Conservation (phyloP, 1,139 yeast genomes). For the Taphrina confusa region DNA sequence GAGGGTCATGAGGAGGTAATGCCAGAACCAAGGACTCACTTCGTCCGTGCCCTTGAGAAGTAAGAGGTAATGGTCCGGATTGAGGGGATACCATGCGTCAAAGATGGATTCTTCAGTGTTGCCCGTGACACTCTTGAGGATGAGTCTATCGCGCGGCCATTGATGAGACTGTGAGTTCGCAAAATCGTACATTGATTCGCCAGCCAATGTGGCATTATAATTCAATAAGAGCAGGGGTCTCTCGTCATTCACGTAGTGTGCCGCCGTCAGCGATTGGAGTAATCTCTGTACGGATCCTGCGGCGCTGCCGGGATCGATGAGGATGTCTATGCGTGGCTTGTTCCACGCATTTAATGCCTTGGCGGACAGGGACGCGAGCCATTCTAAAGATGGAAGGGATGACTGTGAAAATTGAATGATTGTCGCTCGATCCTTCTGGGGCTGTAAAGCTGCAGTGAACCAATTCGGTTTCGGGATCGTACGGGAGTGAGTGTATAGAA, state of each 20-base stretch:
- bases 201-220: not conserved
- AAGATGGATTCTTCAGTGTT: not conserved
- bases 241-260: not conserved
- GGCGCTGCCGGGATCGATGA: constrained; percentile 3
- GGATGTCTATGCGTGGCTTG: constrained; percentile 4
- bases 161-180: not conserved
- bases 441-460: not conserved
- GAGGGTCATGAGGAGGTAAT: not conserved
- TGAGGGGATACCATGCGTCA: constrained; percentile 12
- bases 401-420: not conserved
- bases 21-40: constrained; percentile 3
- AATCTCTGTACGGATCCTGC: constrained; percentile 2
- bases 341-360: not conserved
- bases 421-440: not conserved
- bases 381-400: not conserved
- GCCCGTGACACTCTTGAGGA: not conserved
- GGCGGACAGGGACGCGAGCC: constrained; percentile 12
- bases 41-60: not conserved
- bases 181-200: not conserved
- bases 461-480: constrained; percentile 7
- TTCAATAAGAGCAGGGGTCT: not conserved
- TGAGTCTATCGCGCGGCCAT: constrained; percentile 9
- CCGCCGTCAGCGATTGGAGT: not conserved
- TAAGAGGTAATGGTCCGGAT: not conserved
- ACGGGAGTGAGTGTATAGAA: constrained; percentile 9